Conservation (phyloP, 2,329 filamentous ascomycete genomes). For the Neophaeococcomyces mojaviensis region DNA sequence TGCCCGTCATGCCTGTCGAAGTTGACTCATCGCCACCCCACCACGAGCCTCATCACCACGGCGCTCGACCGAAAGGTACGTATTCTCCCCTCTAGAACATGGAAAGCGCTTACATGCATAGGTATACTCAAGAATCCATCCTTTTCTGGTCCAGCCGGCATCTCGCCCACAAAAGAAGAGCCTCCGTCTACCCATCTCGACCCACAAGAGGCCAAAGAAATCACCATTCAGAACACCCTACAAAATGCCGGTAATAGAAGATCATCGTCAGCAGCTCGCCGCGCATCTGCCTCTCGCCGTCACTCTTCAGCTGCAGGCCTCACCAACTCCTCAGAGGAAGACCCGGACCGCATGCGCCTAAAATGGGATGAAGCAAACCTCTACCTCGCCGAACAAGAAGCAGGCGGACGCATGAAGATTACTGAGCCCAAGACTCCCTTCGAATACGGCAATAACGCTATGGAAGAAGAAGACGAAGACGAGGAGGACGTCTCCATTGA, state of each 20-base stretch:
- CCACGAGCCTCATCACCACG: constrained; percentile 28
- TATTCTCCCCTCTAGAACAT: background rate
- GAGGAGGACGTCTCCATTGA: constrained; percentile 30
- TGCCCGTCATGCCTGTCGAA: constrained; percentile 20
- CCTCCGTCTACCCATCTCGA: constrained; percentile 38
- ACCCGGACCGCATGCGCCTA: constrained; percentile 63
- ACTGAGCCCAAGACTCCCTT: constrained; percentile 97
- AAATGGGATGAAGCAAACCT: constrained; percentile 99
- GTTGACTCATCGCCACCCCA: constrained; percentile 17
- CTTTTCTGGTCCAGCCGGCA: constrained; percentile 37
- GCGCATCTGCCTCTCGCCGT: constrained; percentile 59
- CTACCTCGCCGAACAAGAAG: constrained; percentile 92
- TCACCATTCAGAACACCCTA: constrained; percentile 89
- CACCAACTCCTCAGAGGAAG: constrained; percentile 43
- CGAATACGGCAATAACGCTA: constrained; percentile 81
- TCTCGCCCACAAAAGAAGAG: constrained; percentile 26
- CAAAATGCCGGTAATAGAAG: constrained; percentile 85
- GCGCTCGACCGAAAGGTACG: constrained; percentile 36
- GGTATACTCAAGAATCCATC: constrained; percentile 92
- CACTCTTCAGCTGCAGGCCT: constrained; percentile 50
- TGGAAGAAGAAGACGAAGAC: constrained; percentile 74
- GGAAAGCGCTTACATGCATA: constrained; percentile 30
- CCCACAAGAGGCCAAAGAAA: constrained; percentile 63
- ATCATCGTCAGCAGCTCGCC: constrained; percentile 66
- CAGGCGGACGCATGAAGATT: constrained; percentile 95